Base-by-base conservation (phyloP, 495 filamentous ascomycete genomes). In the Amphirosellinia nigrospora region DNA sequence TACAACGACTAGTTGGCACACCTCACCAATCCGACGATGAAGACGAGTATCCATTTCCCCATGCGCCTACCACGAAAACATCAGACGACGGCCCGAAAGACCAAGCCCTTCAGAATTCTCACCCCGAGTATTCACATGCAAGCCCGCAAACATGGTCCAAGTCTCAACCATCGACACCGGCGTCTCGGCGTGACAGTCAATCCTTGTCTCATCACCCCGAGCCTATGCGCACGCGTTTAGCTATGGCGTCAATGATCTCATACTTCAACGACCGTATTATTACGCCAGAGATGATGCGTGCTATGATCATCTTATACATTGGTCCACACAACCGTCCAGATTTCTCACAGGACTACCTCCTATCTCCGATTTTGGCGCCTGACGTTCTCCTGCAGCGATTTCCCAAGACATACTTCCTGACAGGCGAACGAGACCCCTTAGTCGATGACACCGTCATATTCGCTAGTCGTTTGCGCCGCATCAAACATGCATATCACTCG, bases 261-360 rank as follows among this genome's bases (percentile, higher is more conserved):
- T 99, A 98, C 82, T 96, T 97, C 77, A 93, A 94, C 78, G 96
- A 99, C 80, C 92, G 96, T 28, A 92, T 99, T 43, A 86, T 99
- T 30, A 94, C 93, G 0, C 96, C 96, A 0, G 96, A 98, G 78
- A 97, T 99, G 93, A 97, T 98, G 91, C 91, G 96, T 62, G 94
- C 94, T 36, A 98, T 99, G 96, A 96, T 99, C 68, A 97, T 99
- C 78, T 86, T 99, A 26, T 99, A 99, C 77, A 91, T 99, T 71
- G 96, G 96, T 19, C 94, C 95, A 0, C 89, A 97, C 76, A 91
- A 94, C 81, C 89, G 94, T 1, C 96, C 96, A 9, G 94, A 98
- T 77, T 98, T 99, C 81, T 87, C 86, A 34, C 94, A 92, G 11
- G 96, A 99, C 78, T 97, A 92, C 78, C 85, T 96, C 0, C 88